Conservation (phyloP, 2,329 filamentous ascomycete genomes). For the Aureobasidium sp. region DNA sequence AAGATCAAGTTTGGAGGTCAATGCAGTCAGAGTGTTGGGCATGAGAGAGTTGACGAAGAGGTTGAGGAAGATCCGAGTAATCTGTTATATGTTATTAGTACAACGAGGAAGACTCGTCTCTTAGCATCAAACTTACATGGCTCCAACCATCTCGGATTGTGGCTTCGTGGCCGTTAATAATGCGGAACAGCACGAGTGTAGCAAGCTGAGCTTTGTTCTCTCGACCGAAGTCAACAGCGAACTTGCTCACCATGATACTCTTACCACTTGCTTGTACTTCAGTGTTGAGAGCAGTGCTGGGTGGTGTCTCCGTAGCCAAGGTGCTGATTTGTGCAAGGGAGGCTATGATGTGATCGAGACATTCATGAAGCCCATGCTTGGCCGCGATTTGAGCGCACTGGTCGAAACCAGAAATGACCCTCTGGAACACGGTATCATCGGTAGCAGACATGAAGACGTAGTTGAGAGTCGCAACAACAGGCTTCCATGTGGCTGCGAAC, state of each 20-base stretch:
- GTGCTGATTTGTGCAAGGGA: slow-evolving; percentile 88
- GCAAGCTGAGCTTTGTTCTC: slow-evolving; percentile 92
- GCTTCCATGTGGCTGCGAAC: slow-evolving; percentile 93
- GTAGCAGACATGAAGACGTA: slow-evolving; percentile 99
- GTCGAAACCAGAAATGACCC: slow-evolving; percentile 90
- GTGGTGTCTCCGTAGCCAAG: slow-evolving; percentile 65
- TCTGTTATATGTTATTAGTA: slow-evolving; percentile 76
- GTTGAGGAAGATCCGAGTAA: slow-evolving; percentile 89
- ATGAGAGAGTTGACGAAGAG: slow-evolving; percentile 93
- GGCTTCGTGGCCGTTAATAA: slow-evolving; percentile 77
- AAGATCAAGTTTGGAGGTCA: slow-evolving; percentile 61
- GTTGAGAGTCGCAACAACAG: slow-evolving; percentile 86
- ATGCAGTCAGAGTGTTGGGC: slow-evolving; percentile 65
- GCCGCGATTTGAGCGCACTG: slow-evolving; percentile 91
- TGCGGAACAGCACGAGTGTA: slow-evolving; percentile 88
- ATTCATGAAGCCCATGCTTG: slow-evolving; percentile 74
- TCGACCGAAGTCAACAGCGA: slow-evolving; percentile 89
- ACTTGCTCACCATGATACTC: slow-evolving; percentile 96
- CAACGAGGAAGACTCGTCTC: slow-evolving; percentile 71
- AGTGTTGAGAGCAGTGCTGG: slow-evolving; percentile 84
- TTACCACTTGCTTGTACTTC: slow-evolving; percentile 89
- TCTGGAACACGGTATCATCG: slow-evolving; percentile 89
- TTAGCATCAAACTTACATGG: slow-evolving; percentile 49
- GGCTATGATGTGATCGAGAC: slow-evolving; percentile 86
- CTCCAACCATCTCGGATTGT: slow-evolving; percentile 72